phyloP scores from a whole-genome alignment of 164 flowering plant species.

The Sedum album region DNA sequence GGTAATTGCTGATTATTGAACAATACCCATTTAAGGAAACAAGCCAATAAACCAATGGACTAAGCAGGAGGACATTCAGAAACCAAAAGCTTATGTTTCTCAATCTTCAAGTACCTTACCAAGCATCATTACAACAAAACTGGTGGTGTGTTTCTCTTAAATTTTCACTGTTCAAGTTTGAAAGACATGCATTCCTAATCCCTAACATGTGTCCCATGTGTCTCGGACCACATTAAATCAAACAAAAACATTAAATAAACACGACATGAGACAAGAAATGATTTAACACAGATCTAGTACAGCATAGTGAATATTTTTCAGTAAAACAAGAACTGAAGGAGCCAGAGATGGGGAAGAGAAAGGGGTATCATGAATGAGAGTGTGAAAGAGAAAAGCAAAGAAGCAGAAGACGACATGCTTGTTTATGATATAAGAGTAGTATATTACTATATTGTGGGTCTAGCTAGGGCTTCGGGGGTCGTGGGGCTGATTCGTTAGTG shows the following conservation, averaged over 20 bases:
- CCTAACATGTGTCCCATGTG: not conserved
- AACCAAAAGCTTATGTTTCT: not conserved
- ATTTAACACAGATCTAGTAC: not conserved
- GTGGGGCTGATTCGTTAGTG: not conserved
- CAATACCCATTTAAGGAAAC: constrained; percentile 4
- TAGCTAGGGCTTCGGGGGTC: not conserved
- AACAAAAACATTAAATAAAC: not conserved
- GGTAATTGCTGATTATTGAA: not conserved
- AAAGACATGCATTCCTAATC: not conserved
- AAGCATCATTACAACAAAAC: not conserved
- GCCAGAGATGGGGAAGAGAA: not conserved
- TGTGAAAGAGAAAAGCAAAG: not conserved
- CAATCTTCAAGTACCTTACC: not conserved
- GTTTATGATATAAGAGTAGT: not conserved
- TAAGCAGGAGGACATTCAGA: not conserved
- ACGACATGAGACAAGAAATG: not conserved
- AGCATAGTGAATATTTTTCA: not conserved
- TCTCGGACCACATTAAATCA: not conserved
- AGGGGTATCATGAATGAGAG: not conserved
- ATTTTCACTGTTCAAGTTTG: not conserved
- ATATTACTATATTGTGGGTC: not conserved
- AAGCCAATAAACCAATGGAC: not conserved
- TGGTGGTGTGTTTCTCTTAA: not conserved
- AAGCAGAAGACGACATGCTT: not conserved
- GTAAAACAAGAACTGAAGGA: not conserved